These are phyloP conservation scores for Apophysomyces ossiformis DNA, from an alignment of 371 early-diverging fungal species.

Conservation along the genomic window DNA sequence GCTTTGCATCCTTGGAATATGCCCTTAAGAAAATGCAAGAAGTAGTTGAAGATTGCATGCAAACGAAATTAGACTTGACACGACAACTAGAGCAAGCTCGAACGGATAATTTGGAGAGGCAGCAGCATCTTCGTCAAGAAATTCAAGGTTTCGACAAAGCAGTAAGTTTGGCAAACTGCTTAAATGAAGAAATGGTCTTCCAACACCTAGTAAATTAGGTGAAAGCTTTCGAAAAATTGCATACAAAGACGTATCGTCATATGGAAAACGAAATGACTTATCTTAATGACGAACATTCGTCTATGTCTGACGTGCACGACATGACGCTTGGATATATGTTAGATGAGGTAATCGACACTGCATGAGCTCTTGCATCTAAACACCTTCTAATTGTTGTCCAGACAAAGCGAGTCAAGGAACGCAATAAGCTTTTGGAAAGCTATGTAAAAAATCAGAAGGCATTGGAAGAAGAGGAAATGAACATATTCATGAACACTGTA, in stretches of 20 bases:
- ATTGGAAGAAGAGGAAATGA: slow-evolving; percentile 14
- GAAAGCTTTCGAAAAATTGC: slow-evolving; percentile 7
- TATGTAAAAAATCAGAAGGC: not conserved
- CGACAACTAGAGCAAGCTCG: slow-evolving; percentile 17
- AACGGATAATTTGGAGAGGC: slow-evolving; percentile 12
- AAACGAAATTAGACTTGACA: slow-evolving; percentile 13
- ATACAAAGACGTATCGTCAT: not conserved
- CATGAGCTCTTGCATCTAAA: not conserved
- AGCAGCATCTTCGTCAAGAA: slow-evolving; percentile 16
- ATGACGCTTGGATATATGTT: slow-evolving; percentile 2
- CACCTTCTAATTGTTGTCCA: not conserved
- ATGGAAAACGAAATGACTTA: slow-evolving; percentile 4
- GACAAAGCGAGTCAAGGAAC: slow-evolving; percentile 7
- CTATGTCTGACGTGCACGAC: slow-evolving; percentile 2
- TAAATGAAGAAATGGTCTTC: not conserved
- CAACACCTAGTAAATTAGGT: slow-evolving; percentile 7
- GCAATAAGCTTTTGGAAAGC: not conserved
- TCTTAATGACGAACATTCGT: not conserved
- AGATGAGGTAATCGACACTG: slow-evolving; percentile 1
- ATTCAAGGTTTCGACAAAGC: slow-evolving; percentile 14
- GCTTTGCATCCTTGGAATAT: slow-evolving; percentile 17
- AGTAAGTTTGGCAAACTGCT: not conserved
- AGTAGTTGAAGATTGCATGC: slow-evolving; percentile 13
- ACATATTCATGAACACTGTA: slow-evolving; percentile 15
- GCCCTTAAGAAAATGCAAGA: slow-evolving; percentile 20